Base-by-base conservation (phyloP, 257 asterid genomes). In the Nicotiana sylvestris region DNA sequence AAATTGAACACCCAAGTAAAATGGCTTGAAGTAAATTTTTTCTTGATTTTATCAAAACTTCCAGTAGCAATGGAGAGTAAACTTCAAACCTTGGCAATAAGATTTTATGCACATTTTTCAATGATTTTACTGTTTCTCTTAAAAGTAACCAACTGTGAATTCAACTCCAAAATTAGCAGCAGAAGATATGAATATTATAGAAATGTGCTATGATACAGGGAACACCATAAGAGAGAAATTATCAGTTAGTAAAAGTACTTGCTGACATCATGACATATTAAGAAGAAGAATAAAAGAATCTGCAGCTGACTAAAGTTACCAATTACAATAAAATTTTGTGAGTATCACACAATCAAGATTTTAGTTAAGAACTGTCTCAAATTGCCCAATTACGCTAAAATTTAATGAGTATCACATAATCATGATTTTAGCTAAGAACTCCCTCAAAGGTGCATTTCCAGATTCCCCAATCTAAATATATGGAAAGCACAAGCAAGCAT, bases 1-100 rank as follows among this genome's bases (percentile, higher is more conserved):
- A 33, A 83, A 81, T 80, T 60, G 43, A 86, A 55, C 4, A 79
- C 30, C 58, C 39, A 29, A 51, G 66, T 11, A 66, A 81, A 77
- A 35, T 79, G 82, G 27, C 25, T 51, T 51, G 80, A 51, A 49
- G 64, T 49, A 49, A 51, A 27, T 76, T 61, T 51, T 27, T 51
- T 49, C 43, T 76, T 76, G 46, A 53, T 7, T 74, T 57, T 9
- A 29, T 18, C 37, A 77, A 60, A 70, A 82, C 27, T 81, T 49
- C 56, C 39, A 30, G 61, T 29, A 66, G 49, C 43, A 61, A 64
- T 49, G 55, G 77, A 66, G 46, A 81, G 77, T 65, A 64, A 64
- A 21, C 82, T 13, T 69, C 37, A 25, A 68, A 33, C 67, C 66
- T 66, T 68, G 66, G 30, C 64, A 0, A 66, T 49, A 49, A 81